A percentile compares a stretch with the other conserved stretches of the same genome.
Evolutionary conservation across 208 protist species (phyloP).

Genomic region (Leptomonas pyrrhocoris): DNA sequence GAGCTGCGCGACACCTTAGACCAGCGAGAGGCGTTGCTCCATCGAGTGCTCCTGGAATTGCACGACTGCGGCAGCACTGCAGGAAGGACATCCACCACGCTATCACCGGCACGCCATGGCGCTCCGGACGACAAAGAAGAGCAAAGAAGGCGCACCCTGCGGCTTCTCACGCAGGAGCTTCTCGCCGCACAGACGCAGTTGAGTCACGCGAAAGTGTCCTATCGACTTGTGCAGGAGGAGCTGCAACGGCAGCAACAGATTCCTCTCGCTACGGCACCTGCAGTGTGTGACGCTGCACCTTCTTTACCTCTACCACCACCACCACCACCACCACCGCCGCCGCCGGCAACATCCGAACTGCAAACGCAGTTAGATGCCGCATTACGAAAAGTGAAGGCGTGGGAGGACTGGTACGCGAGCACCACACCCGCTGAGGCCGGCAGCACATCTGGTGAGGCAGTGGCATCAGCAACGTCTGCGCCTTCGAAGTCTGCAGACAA

Average conservation of each 20-base stretch:
- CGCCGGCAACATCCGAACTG: slow-evolving; percentile 8
- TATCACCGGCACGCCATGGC: not conserved
- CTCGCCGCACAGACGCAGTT: slow-evolving; percentile 30
- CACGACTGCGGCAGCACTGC: slow-evolving; percentile 1
- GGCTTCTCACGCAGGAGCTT: slow-evolving; percentile 22
- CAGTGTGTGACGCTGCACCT: not conserved
- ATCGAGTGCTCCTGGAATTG: slow-evolving; percentile 29
- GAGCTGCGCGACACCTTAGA: slow-evolving; percentile 28
- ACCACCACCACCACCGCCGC: not conserved
- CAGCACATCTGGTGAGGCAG: not conserved
- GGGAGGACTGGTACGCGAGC: slow-evolving; percentile 64
- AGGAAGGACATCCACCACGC: not conserved
- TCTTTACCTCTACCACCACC: slow-evolving; percentile 2
- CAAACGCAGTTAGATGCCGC: slow-evolving; percentile 35
- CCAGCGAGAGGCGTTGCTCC: slow-evolving; percentile 33
- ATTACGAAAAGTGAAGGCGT: slow-evolving; percentile 56
- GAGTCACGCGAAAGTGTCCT: slow-evolving; percentile 22
- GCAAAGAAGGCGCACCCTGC: slow-evolving; percentile 27
- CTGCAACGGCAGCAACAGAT: slow-evolving; percentile 12
- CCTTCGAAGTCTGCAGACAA: not conserved
- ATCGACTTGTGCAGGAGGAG: slow-evolving; percentile 28
- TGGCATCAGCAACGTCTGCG: not conserved
- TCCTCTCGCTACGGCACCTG: not conserved
- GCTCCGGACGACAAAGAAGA: slow-evolving; percentile 6
- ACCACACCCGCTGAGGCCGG: not conserved